These are phyloP conservation scores for Sphagnum magellanicum DNA, from an alignment of 228 moss, liverwort and hornwort species.

Conservation along the genomic window DNA sequence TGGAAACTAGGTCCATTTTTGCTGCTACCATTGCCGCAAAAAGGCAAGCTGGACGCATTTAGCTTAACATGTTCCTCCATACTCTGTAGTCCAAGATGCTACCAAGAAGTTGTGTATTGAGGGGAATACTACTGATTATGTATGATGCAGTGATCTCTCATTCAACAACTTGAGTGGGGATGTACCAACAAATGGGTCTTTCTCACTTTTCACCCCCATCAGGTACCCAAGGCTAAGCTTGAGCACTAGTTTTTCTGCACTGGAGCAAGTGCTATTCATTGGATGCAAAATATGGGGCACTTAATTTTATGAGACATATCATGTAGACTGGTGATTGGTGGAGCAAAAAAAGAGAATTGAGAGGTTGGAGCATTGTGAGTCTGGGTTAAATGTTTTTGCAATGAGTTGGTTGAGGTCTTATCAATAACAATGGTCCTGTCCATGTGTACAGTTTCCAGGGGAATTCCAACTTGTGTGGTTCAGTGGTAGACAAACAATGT, in stretches of 20 bases:
- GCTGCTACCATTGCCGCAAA: no score
- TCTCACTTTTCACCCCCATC: constrained; percentile 46
- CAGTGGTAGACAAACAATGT: constrained; percentile 36
- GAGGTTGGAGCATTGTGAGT: neutral
- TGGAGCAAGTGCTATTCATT: neutral
- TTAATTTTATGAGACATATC: neutral
- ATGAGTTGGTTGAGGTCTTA: neutral
- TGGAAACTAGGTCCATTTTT: neutral
- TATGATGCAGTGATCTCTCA: constrained; percentile 39
- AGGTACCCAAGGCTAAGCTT: constrained; percentile 15
- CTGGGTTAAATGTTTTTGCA: neutral
- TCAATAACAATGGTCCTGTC: neutral
- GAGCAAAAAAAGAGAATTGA: neutral
- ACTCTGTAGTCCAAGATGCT: neutral
- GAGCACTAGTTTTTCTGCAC: neutral
- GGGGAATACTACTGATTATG: neutral
- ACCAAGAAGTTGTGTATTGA: neutral
- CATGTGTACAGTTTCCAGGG: constrained; percentile 25
- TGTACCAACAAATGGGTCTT: constrained; percentile 51
- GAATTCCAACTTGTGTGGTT: constrained; percentile 35
- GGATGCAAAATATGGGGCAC: neutral
- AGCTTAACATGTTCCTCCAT: neutral
- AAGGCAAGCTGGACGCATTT: neutral
- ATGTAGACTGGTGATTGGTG: neutral
- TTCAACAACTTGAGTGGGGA: constrained; percentile 34